Evolutionary conservation across 768 basidiomycete genomes (phyloP).

Genomic region (Boletus fagicola): DNA sequence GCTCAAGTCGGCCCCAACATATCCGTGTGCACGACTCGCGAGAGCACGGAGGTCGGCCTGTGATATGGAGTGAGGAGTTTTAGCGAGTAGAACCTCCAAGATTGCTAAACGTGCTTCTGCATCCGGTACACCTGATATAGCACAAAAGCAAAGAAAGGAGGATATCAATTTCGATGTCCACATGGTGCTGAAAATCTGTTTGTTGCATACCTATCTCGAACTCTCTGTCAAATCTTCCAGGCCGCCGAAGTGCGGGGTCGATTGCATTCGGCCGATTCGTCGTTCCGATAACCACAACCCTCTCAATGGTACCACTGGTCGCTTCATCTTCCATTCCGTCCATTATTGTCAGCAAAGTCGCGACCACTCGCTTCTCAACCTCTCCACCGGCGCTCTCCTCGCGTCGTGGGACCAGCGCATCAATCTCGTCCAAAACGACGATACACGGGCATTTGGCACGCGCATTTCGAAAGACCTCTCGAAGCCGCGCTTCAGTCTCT

Average conservation of each 20-base stretch:
- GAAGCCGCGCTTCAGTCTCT: constrained; percentile 88
- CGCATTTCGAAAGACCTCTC: constrained; percentile 88
- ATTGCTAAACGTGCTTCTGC: constrained; percentile 82
- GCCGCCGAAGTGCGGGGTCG: constrained; percentile 86
- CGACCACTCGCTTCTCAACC: constrained; percentile 94
- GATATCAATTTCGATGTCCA: background rate
- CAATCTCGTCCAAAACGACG: constrained; percentile 93
- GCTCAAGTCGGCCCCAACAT: constrained; percentile 94
- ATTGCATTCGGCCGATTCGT: constrained; percentile 96
- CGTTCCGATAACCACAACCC: constrained; percentile 93
- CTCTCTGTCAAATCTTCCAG: constrained; percentile 91
- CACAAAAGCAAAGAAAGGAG: background rate
- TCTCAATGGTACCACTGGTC: constrained; percentile 39
- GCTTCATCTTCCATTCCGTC: constrained; percentile 75
- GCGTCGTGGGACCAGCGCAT: constrained; percentile 87
- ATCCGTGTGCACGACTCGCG: constrained; percentile 85
- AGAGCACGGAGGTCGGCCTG: constrained; percentile 59
- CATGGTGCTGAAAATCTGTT: constrained; percentile 1
- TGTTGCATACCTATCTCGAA: constrained; percentile 79
- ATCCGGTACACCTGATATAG: constrained; percentile 75
- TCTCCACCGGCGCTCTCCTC: constrained; percentile 91
- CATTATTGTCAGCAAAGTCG: constrained; percentile 89
- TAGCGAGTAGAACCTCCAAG: constrained; percentile 76
- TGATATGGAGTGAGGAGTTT: constrained; percentile 74
- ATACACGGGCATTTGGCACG: constrained; percentile 82